These are phyloP conservation scores for Reutealis trisperma DNA, from an alignment of 345 rosid genomes.

Conservation along the genomic window DNA sequence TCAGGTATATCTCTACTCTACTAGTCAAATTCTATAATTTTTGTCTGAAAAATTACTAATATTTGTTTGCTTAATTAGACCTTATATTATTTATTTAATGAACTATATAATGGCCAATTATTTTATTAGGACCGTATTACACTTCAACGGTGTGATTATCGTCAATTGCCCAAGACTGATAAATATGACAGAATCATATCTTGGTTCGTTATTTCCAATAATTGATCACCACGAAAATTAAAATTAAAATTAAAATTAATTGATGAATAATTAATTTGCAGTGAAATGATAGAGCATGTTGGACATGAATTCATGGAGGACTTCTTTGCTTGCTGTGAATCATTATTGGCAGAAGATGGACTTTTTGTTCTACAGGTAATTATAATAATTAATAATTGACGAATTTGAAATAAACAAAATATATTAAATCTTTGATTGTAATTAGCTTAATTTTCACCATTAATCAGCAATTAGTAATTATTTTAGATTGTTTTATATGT, in stretches of 20 bases:
- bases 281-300: slow-evolving; percentile 93
- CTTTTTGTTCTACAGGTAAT: slow-evolving; percentile 78
- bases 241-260: too few relatives aligned
- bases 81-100: too few relatives aligned
- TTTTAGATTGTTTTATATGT: too few relatives aligned
- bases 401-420: background rate
- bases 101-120: background rate
- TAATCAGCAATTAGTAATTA: too few relatives aligned
- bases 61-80: too few relatives aligned
- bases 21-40: too few relatives aligned
- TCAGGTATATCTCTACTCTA: slow-evolving; percentile 39
- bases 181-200: slow-evolving; percentile 82
- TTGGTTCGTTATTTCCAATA: slow-evolving; percentile 45
- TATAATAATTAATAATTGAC: background rate
- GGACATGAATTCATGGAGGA: slow-evolving; percentile 92
- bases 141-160: slow-evolving; percentile 72
- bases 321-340: slow-evolving; percentile 69
- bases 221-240: too few relatives aligned
- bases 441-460: too few relatives aligned
- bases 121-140: slow-evolving; percentile 53
- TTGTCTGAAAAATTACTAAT: too few relatives aligned
- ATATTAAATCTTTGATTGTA: too few relatives aligned
- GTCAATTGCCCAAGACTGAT: slow-evolving; percentile 49
- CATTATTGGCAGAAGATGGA: slow-evolving; percentile 70
- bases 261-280: slow-evolving; percentile 19